Percentiles rank a stretch among this genome's conserved stretches.
Conservation (phyloP, 371 early-diverging fungal species). For the Syncephalastrum sp. region DNA sequence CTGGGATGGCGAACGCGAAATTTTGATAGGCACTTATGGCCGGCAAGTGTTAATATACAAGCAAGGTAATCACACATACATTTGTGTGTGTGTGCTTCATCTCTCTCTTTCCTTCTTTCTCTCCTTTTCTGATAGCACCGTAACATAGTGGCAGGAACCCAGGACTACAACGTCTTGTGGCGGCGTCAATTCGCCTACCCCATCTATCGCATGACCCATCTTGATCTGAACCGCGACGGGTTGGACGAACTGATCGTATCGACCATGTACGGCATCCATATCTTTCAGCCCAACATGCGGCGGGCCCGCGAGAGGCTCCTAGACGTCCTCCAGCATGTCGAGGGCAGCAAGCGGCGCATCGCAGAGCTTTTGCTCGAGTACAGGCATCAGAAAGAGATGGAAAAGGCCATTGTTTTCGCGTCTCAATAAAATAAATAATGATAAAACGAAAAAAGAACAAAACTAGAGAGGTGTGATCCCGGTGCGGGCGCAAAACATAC, state of each 20-base stretch:
- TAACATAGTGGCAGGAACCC: slow-evolving; percentile 36
- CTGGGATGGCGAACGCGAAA: slow-evolving; percentile 70
- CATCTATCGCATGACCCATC: slow-evolving; percentile 63
- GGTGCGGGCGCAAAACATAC: no score
- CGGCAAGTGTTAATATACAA: slow-evolving; percentile 75
- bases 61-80: slow-evolving; percentile 27
- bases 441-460: no score
- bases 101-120: no score
- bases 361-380: slow-evolving; percentile 39
- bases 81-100: no score
- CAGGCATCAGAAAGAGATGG: slow-evolving; percentile 38
- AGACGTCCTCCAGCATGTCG: slow-evolving; percentile 40
- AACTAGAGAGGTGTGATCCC: no score
- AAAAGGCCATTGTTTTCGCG: slow-evolving; percentile 48
- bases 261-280: slow-evolving; percentile 72
- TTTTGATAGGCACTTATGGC: slow-evolving; percentile 74
- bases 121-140: neutral
- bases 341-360: slow-evolving; percentile 41
- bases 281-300: slow-evolving; percentile 58
- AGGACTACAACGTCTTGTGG: slow-evolving; percentile 63
- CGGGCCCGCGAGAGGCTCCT: slow-evolving; percentile 40
- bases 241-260: slow-evolving; percentile 69
- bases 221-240: slow-evolving; percentile 73
- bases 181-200: slow-evolving; percentile 71
- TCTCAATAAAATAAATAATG: slow-evolving; percentile 1